Conservation (phyloP, 2,329 filamentous ascomycete species). For the Amauroascus verrucosus region DNA sequence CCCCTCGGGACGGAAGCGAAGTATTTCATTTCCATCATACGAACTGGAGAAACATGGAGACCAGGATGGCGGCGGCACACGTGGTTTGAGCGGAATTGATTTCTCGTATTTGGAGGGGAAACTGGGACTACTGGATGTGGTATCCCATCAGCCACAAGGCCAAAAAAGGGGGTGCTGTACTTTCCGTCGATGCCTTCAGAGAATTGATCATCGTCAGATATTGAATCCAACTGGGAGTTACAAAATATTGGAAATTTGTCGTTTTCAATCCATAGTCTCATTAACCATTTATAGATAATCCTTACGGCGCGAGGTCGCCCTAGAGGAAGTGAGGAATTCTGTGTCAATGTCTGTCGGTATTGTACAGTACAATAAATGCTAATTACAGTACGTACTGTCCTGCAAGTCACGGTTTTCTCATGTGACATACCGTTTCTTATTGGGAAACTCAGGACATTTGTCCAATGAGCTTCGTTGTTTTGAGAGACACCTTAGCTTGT, state of each 20-base stretch:
- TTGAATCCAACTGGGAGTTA: not conserved
- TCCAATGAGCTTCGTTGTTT: not conserved
- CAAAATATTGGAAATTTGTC: not conserved
- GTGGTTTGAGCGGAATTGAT: not conserved
- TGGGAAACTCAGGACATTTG: too few relatives aligned
- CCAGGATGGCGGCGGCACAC: not conserved
- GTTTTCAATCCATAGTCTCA: not conserved
- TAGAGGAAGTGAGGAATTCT: not conserved
- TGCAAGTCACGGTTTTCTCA: not conserved
- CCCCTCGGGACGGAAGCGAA: not conserved
- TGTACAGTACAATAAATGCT: not conserved
- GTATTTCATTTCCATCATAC: not conserved
- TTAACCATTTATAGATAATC: too few relatives aligned
- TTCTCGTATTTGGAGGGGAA: not conserved
- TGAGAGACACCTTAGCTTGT: not conserved
- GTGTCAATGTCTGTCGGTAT: not conserved
- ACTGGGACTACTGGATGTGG: too few relatives aligned
- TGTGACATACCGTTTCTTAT: too few relatives aligned
- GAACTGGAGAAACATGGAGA: not conserved
- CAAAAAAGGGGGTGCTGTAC: not conserved
- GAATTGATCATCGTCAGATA: not conserved
- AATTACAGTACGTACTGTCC: not conserved
- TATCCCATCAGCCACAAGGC: not conserved
- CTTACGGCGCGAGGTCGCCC: too few relatives aligned
- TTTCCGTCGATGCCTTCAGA: not conserved